Conservation (phyloP, 129 eudicot genomes). For the Sambucus nigra region DNA sequence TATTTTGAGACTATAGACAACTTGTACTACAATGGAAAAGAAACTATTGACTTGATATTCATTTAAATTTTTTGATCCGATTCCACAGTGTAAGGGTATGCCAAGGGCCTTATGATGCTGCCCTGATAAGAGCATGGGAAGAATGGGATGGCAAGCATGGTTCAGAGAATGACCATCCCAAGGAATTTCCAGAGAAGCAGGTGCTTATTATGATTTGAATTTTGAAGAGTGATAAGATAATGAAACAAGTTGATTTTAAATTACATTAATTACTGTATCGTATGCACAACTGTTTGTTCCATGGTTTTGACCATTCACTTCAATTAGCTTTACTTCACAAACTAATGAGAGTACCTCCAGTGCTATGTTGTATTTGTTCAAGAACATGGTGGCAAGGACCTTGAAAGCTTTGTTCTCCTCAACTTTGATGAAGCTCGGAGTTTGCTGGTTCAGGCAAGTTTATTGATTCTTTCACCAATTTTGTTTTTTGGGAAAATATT, state of each 20-base stretch:
- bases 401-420: conserved; percentile 84
- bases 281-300: too few relatives aligned
- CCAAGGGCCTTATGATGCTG: conserved; percentile 68
- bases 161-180: conserved; percentile 92
- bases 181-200: conserved; percentile 75
- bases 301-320: neutral
- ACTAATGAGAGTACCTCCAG: conserved; percentile 25
- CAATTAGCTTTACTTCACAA: neutral
- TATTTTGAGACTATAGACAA: too few relatives aligned
- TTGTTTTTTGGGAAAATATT: neutral
- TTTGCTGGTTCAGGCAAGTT: conserved; percentile 72
- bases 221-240: neutral
- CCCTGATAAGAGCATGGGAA: conserved; percentile 82
- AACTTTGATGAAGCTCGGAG: conserved; percentile 81
- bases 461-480: neutral
- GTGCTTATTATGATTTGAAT: conserved; percentile 23
- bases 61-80: too few relatives aligned
- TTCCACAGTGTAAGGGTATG: conserved; percentile 72
- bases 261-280: too few relatives aligned
- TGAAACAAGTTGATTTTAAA: too few relatives aligned
- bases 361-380: conserved; percentile 81
- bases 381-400: conserved; percentile 93
- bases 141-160: conserved; percentile 70
- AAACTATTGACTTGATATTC: too few relatives aligned
- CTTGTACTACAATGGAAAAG: too few relatives aligned